These are phyloP conservation scores for Sapria himalayana DNA, from an alignment of 345 rosid species.

Conservation along the genomic window DNA sequence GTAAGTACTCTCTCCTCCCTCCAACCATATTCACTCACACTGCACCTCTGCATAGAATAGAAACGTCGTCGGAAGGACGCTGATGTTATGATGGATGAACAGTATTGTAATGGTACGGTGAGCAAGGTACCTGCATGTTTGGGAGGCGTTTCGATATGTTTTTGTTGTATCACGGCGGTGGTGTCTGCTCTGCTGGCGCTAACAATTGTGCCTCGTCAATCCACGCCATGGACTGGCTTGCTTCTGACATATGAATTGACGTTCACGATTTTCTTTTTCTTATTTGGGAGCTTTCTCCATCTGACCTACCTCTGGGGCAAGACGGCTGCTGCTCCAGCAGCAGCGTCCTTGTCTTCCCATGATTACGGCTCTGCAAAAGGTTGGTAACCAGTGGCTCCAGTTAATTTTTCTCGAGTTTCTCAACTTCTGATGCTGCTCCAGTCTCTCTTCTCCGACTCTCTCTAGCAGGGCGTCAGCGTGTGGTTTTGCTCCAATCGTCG, in stretches of 20 bases:
- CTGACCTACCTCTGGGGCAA: slow-evolving; percentile 42
- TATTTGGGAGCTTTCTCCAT: slow-evolving; percentile 49
- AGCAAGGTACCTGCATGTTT: slow-evolving; percentile 47
- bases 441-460: too few species aligned
- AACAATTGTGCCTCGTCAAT: slow-evolving; percentile 57
- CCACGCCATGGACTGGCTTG: slow-evolving; percentile 83
- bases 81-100: slow-evolving; percentile 12
- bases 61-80: too few species aligned
- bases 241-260: slow-evolving; percentile 79
- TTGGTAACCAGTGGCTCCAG: too few species aligned
- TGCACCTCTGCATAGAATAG: too few species aligned
- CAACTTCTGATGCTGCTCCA: too few species aligned
- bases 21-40: too few species aligned
- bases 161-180: slow-evolving; percentile 28
- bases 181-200: slow-evolving; percentile 44
- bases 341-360: slow-evolving; percentile 19
- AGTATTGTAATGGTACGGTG: slow-evolving; percentile 25
- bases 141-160: slow-evolving; percentile 37
- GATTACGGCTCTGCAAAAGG: slow-evolving; percentile 69
- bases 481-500: slow-evolving; percentile 23
- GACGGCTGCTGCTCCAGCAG: slow-evolving; percentile 27
- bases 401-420: too few species aligned
- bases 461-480: slow-evolving; percentile 75
- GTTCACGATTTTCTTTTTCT: slow-evolving; percentile 37
- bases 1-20: slow-evolving; percentile 21